These are phyloP conservation scores for Solanum sejunctum DNA, from an alignment of 257 asterid species.

Conservation along the genomic window DNA sequence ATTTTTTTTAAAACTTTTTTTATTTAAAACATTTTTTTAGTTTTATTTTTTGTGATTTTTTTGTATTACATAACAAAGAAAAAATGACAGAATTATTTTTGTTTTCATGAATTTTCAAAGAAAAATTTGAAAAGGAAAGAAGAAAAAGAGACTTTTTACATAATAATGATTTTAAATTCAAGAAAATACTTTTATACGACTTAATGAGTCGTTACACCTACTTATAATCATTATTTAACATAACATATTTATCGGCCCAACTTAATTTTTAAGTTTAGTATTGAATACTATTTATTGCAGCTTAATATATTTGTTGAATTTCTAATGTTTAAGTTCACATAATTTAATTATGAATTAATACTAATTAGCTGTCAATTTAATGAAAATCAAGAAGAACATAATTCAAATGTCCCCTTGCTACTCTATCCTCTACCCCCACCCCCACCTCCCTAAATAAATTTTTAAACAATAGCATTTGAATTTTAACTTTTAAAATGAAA, in stretches of 20 bases:
- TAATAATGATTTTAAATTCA: not conserved
- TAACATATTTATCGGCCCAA: constrained; percentile 6
- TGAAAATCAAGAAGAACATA: not conserved
- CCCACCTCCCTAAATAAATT: too few species aligned
- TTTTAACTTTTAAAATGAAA: too few species aligned
- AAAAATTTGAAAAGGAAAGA: not conserved
- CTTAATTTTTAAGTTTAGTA: not conserved
- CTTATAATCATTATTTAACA: not conserved
- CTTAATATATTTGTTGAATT: constrained; percentile 17
- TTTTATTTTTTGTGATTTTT: not conserved
- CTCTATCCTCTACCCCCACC: too few species aligned
- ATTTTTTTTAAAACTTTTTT: not conserved
- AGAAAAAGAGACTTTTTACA: not conserved
- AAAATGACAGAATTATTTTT: not conserved
- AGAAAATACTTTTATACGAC: not conserved
- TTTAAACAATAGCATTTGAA: too few species aligned
- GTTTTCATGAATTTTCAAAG: not conserved
- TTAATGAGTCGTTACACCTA: not conserved
- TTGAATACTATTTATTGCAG: constrained; percentile 16
- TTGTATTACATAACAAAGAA: not conserved
- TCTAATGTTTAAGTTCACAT: not conserved
- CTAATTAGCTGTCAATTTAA: not conserved
- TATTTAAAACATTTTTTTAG: too few species aligned
- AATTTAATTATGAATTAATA: not conserved
- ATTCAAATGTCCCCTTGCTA: not conserved